These are phyloP conservation scores for Symbiodinium pilosum DNA, from an alignment of 73 alveolate genomes.

Conservation along the genomic window DNA sequence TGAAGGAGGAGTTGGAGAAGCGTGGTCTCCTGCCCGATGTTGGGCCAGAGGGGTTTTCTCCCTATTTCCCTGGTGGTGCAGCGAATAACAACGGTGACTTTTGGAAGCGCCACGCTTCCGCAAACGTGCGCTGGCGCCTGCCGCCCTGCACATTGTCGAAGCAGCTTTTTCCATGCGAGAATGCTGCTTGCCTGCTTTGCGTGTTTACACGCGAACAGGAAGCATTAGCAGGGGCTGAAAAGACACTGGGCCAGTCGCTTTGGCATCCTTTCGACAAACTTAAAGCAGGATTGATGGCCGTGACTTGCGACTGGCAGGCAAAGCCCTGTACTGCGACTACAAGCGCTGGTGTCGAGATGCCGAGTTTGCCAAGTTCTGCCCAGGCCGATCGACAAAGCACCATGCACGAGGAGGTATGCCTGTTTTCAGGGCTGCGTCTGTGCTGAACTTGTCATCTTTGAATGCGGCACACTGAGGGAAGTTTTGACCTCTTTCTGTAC, in stretches of 20 bases:
- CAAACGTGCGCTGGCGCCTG: conserved; percentile 82
- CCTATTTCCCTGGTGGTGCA: conserved; percentile 76
- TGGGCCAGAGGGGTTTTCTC: conserved; percentile 58
- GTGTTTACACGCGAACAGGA: conserved; percentile 24
- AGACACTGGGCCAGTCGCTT: neutral
- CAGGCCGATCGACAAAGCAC: neutral
- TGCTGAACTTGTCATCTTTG: too few relatives aligned
- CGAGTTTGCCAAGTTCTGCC: conserved; percentile 8
- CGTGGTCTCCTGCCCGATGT: conserved; percentile 11
- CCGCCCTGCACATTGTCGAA: conserved; percentile 17
- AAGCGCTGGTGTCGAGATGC: neutral
- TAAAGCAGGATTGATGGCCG: too few relatives aligned
- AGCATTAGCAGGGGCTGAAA: neutral
- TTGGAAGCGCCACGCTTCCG: conserved; percentile 79
- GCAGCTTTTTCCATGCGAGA: conserved; percentile 44
- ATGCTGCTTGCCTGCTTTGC: conserved; percentile 39
- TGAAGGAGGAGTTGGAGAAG: conserved; percentile 12
- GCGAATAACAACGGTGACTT: conserved; percentile 40
- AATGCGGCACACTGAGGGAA: too few relatives aligned
- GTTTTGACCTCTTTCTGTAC: too few relatives aligned
- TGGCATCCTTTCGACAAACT: too few relatives aligned
- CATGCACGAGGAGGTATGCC: too few relatives aligned
- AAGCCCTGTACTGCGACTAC: neutral
- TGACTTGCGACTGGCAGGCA: neutral
- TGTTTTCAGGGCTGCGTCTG: too few relatives aligned